phyloP scores from a whole-genome alignment of 2,329 filamentous ascomycete genomes.

The Colletotrichum agaves region DNA sequence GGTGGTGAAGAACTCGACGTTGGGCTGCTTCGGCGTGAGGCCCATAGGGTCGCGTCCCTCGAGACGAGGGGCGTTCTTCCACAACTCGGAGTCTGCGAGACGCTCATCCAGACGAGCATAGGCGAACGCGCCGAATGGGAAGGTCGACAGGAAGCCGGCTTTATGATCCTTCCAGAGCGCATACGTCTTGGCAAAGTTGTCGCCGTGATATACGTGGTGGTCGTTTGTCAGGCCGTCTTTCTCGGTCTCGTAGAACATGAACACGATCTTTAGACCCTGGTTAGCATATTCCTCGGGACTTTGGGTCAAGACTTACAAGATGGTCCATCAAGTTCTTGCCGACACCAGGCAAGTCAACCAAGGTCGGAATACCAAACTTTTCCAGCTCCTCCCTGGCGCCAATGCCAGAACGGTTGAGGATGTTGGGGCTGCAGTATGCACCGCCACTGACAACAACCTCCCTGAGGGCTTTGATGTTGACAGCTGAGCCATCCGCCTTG shows the following conservation, averaged over 20 bases:
- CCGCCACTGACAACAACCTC: constrained; percentile 58
- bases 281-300: neutral
- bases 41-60: constrained; percentile 72
- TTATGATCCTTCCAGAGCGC: constrained; percentile 68
- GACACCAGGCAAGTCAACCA: constrained; percentile 58
- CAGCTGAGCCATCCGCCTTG: constrained; percentile 49
- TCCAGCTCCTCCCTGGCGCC: constrained; percentile 56
- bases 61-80: constrained; percentile 59
- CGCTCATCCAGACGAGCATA: constrained; percentile 71
- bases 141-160: constrained; percentile 66
- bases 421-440: constrained; percentile 61
- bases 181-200: constrained; percentile 61
- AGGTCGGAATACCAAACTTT: constrained; percentile 52
- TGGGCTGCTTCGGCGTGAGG: constrained; percentile 64
- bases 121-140: constrained; percentile 72
- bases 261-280: constrained; percentile 54
- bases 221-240: constrained; percentile 65
- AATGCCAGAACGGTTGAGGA: constrained; percentile 64
- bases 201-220: constrained; percentile 61
- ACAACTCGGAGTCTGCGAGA: constrained; percentile 63
- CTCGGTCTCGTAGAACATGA: constrained; percentile 70
- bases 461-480: constrained; percentile 50
- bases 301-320: constrained; percentile 45
- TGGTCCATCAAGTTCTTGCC: constrained; percentile 64
- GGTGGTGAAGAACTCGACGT: constrained; percentile 71